Percentiles rank a stretch among this genome's conserved stretches.
phyloP scores from a whole-genome alignment of 140 eudicot genomes.

The Flaveria floridana region DNA sequence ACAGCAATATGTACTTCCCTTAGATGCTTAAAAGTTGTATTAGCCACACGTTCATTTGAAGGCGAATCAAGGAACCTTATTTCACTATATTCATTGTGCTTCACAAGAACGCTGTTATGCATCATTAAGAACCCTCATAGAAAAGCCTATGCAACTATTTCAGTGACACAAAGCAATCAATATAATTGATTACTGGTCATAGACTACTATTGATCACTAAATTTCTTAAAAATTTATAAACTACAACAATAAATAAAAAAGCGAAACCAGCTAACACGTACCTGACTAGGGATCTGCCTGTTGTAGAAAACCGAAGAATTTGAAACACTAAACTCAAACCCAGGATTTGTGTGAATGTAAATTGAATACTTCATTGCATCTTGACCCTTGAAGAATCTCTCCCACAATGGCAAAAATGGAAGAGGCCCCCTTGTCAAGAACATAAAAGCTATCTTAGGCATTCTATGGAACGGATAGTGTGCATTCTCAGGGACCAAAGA shows the following conservation, averaged over 20 bases:
- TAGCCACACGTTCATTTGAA: not conserved
- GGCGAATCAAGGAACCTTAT: not conserved
- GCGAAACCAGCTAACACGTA: constrained; percentile 22
- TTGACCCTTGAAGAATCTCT: constrained; percentile 70
- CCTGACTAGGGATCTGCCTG: constrained; percentile 90
- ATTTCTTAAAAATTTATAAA: not conserved
- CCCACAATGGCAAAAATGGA: constrained; percentile 89
- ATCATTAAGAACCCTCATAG: not conserved
- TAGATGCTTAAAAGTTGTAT: not conserved
- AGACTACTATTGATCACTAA: not conserved
- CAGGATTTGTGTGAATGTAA: constrained; percentile 67
- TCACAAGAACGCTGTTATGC: not conserved
- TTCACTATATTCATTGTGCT: not conserved
- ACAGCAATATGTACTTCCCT: not conserved
- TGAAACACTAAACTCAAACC: constrained; percentile 49
- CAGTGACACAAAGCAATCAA: not conserved
- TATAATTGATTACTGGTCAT: not conserved
- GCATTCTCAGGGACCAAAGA: constrained; percentile 66
- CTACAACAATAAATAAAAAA: not conserved
- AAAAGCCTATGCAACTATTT: constrained; percentile 9
- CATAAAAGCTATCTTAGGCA: constrained; percentile 85
- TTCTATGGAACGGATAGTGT: constrained; percentile 62
- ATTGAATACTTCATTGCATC: constrained; percentile 54
- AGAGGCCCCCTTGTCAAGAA: constrained; percentile 71
- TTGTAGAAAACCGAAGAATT: constrained; percentile 58